Conservation (phyloP, 139 green algal species). For the Chlamydomonas schloesseri region DNA sequence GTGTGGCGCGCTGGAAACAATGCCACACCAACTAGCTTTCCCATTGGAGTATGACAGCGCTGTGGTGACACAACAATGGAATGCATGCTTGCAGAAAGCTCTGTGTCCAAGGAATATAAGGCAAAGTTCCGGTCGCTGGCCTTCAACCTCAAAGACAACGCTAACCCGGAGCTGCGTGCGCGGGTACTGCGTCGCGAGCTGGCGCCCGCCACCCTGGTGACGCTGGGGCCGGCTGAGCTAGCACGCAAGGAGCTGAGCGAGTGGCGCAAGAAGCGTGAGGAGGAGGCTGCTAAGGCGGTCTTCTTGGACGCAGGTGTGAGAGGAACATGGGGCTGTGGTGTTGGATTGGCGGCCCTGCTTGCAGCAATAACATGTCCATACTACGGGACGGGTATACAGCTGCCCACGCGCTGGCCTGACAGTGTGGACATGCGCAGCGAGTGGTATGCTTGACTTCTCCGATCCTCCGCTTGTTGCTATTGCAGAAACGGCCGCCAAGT, state of each 20-base stretch:
- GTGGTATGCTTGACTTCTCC: too few species aligned
- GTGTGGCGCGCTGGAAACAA: too few species aligned
- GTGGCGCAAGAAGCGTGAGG: slow-evolving; percentile 78
- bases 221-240: slow-evolving; percentile 69
- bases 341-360: too few species aligned
- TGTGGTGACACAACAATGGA: too few species aligned
- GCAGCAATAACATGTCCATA: too few species aligned
- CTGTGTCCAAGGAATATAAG: slow-evolving; percentile 87
- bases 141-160: slow-evolving; percentile 91
- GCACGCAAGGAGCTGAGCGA: slow-evolving; percentile 74
- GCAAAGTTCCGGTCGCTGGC: slow-evolving; percentile 80
- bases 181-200: slow-evolving; percentile 74
- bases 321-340: background rate
- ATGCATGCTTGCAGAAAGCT: slow-evolving; percentile 38
- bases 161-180: slow-evolving; percentile 78
- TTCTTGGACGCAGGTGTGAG: slow-evolving; percentile 79
- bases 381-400: too few species aligned
- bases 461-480: too few species aligned
- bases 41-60: too few species aligned
- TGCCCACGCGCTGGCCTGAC: too few species aligned
- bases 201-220: slow-evolving; percentile 58
- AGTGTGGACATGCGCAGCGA: too few species aligned
- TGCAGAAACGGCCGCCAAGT: slow-evolving; percentile 68
- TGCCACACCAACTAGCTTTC: too few species aligned
- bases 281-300: slow-evolving; percentile 77